A percentile compares a stretch with the other conserved stretches of the same genome.
phyloP scores from a whole-genome alignment of 208 protist genomes.

The Crithidia acanthocephali region DNA sequence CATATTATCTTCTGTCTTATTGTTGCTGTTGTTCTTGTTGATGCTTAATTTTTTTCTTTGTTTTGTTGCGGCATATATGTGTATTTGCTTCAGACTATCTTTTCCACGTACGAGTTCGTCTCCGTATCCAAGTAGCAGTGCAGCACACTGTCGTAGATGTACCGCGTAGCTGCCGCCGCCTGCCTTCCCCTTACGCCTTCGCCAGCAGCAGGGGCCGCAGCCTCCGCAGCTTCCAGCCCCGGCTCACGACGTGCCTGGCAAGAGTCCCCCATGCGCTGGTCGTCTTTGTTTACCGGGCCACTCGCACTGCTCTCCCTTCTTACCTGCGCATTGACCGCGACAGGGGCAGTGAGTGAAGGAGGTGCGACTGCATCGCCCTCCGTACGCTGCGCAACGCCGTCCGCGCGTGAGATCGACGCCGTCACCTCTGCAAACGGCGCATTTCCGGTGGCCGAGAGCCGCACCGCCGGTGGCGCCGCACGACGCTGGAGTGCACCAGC shows the following conservation, averaged over 20 bases:
- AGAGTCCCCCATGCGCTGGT: too few species aligned
- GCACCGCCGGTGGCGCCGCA: not conserved
- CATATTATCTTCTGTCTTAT: too few species aligned
- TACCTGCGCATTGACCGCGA: too few species aligned
- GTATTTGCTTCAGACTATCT: not conserved
- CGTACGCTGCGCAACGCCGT: not conserved
- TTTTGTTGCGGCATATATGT: too few species aligned
- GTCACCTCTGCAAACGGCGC: not conserved
- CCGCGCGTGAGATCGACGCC: too few species aligned
- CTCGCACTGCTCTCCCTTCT: too few species aligned
- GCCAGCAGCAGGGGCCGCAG: not conserved
- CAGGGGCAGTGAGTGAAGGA: too few species aligned
- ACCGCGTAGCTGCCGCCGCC: conserved; percentile 5
- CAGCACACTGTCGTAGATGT: conserved; percentile 79
- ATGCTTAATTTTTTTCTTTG: too few species aligned
- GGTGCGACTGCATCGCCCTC: not conserved
- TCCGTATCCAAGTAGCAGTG: conserved; percentile 72
- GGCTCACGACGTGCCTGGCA: too few species aligned
- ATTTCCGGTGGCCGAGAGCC: not conserved
- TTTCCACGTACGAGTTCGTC: conserved; percentile 54
- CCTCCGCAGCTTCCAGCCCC: too few species aligned
- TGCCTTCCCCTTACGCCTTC: not conserved
- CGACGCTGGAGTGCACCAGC: not conserved
- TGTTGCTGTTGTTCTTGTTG: too few species aligned
- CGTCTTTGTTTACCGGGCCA: too few species aligned